Conservation (phyloP, 768 basidiomycete genomes). For the Hygrophorus pudorinus region DNA sequence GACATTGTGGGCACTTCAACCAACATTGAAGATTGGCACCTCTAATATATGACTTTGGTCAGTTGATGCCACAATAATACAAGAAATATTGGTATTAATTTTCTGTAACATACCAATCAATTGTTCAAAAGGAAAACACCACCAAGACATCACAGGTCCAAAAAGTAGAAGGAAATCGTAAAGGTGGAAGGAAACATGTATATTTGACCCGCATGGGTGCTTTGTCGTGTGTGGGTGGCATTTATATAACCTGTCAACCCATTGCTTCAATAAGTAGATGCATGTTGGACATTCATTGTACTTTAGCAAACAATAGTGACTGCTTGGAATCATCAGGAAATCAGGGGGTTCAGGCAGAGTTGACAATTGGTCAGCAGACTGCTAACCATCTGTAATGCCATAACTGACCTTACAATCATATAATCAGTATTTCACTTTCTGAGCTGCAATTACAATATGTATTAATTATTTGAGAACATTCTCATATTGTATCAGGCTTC, state of each 20-base stretch:
- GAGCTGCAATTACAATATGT: too few relatives aligned
- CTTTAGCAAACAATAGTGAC: background rate
- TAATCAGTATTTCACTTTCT: too few relatives aligned
- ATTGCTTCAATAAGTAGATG: background rate
- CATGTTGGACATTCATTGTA: background rate
- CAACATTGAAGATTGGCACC: too few relatives aligned
- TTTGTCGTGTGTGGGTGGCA: conserved; percentile 6
- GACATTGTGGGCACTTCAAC: conserved; percentile 9
- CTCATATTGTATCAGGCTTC: too few relatives aligned
- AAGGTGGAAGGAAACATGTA: conserved; percentile 11
- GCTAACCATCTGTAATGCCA: too few relatives aligned
- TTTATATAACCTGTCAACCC: background rate
- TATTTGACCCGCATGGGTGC: conserved; percentile 7
- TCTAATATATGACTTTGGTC: too few relatives aligned
- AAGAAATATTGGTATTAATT: conserved; percentile 23
- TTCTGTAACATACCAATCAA: conserved; percentile 27
- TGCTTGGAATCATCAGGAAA: too few relatives aligned
- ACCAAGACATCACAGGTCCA: conserved; percentile 29
- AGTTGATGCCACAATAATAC: too few relatives aligned
- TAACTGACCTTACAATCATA: too few relatives aligned
- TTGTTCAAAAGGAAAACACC: conserved; percentile 27
- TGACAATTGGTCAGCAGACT: too few relatives aligned
- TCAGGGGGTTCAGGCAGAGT: too few relatives aligned
- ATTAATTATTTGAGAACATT: too few relatives aligned
- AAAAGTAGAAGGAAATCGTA: conserved; percentile 9